phyloP scores from a whole-genome alignment of 768 basidiomycete species.

The Paxillus involutus region DNA sequence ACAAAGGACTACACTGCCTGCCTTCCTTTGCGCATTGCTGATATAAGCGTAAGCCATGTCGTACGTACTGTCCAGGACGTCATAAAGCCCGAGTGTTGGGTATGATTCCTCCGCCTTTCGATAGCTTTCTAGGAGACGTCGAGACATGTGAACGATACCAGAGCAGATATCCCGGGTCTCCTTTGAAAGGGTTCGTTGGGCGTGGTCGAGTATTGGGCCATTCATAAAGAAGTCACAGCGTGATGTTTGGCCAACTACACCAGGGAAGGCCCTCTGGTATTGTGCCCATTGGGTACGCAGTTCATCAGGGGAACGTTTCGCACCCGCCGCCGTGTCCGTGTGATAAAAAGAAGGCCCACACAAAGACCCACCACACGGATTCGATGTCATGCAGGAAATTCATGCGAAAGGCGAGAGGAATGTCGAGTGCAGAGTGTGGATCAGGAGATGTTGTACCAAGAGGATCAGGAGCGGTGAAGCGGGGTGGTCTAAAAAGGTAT shows the following conservation, averaged over 20 bases:
- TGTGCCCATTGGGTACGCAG: background rate
- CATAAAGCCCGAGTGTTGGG: background rate
- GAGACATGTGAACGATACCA: background rate
- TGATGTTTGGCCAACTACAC: background rate
- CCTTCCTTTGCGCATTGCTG: too few species aligned
- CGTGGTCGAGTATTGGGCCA: background rate
- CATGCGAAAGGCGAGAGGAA: constrained; percentile 7
- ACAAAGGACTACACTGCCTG: too few species aligned
- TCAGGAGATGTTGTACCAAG: too few species aligned
- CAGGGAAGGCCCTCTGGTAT: background rate
- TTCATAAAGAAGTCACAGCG: background rate
- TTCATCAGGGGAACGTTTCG: background rate
- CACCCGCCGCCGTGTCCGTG: background rate
- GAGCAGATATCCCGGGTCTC: background rate
- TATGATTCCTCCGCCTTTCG: background rate
- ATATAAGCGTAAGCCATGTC: background rate
- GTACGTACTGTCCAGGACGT: background rate
- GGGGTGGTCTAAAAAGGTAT: background rate
- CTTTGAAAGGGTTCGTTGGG: background rate
- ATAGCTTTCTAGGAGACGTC: background rate
- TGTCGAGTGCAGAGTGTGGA: background rate
- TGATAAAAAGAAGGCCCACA: constrained; percentile 7
- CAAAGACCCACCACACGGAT: constrained; percentile 10
- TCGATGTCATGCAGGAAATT: constrained; percentile 15
- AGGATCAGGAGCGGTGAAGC: too few species aligned